Base-by-base conservation (phyloP, 2,329 filamentous ascomycete species). In the Penicillium sp. region DNA sequence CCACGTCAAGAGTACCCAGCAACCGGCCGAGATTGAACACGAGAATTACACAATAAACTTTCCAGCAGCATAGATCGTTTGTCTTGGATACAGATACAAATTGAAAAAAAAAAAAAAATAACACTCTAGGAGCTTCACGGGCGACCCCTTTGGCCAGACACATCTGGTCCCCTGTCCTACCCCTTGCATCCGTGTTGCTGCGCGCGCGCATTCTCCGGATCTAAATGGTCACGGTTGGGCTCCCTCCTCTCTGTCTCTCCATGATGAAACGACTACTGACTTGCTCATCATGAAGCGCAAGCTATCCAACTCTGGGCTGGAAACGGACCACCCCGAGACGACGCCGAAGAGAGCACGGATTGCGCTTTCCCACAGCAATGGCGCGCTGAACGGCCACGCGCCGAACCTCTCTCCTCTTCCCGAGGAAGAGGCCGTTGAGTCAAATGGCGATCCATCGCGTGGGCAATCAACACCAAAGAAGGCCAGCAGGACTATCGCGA, bases 321-420 rank as follows among this genome's bases (percentile, higher is more conserved):
- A 66, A 38, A 62, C 68, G 45, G 61, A 64, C 32, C 59, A 64
- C 40, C 61, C 62, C 50, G 55, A 59, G 43, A 61, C 65, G 39
- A 72, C 69, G 28, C 69, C 71, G 4, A 71, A 69, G 53, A 67
- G 70, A 54, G 63, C 62, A 45, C 62, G 63, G 45, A 67, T 57
- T 5, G 53, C 55, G 1, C 50, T 58, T 9, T 41, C 47, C 29
- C 50, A 57, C 34, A 36, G 48, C 48, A 62, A 65, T 60, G 60
- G 54, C 53, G 42, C 55, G 35, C 34, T 50, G 29, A 67, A 67
- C 49, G 61, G 58, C 40, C 45, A 58, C 50, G 54, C 46, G 46
- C 48, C 51, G 26, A 54, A 38, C 28, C 43, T 45, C 18, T 39
- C 49, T 41, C 49, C 38, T 6, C 33, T 53, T 9, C 54, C 60